Evolutionary conservation across 78 protist genomes (phyloP).

Genomic region (Planoprotostelium fungivorum): DNA sequence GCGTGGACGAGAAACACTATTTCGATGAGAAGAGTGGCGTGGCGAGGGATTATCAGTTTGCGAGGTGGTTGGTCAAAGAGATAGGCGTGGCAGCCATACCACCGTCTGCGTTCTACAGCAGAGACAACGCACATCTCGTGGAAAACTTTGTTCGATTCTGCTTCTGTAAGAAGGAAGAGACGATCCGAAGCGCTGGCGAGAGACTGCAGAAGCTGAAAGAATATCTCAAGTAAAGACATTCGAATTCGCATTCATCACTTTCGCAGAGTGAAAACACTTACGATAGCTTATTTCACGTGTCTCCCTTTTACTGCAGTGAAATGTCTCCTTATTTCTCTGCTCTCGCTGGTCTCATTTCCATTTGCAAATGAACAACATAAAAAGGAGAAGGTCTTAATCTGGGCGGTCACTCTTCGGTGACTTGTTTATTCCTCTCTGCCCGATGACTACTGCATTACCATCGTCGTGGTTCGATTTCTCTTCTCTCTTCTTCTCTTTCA

Average conservation of each 20-base stretch:
- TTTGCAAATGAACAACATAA: too few species aligned
- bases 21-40: conserved; percentile 35
- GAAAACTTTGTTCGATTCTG: conserved; percentile 44
- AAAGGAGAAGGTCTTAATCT: too few species aligned
- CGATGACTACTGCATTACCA: too few species aligned
- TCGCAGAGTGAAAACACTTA: too few species aligned
- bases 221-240: not conserved
- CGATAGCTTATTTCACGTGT: too few species aligned
- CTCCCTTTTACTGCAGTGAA: too few species aligned
- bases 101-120: conserved; percentile 66
- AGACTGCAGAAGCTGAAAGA: conserved; percentile 14
- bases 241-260: too few species aligned
- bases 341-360: too few species aligned
- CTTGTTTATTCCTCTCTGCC: too few species aligned
- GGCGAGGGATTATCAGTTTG: conserved; percentile 42
- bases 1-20: conserved; percentile 8
- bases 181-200: conserved; percentile 11
- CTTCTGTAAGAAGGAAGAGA: conserved; percentile 53
- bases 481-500: not conserved
- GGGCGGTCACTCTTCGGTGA: too few species aligned
- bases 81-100: conserved; percentile 79
- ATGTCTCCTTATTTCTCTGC: too few species aligned
- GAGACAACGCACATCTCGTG: conserved; percentile 14
- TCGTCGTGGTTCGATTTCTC: too few species aligned
- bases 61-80: conserved; percentile 77